Evolutionary conservation across 2,329 filamentous ascomycete species (phyloP), one percentile per base, ranked within the genome.

Genomic region (Fusarium anthophilum): DNA sequence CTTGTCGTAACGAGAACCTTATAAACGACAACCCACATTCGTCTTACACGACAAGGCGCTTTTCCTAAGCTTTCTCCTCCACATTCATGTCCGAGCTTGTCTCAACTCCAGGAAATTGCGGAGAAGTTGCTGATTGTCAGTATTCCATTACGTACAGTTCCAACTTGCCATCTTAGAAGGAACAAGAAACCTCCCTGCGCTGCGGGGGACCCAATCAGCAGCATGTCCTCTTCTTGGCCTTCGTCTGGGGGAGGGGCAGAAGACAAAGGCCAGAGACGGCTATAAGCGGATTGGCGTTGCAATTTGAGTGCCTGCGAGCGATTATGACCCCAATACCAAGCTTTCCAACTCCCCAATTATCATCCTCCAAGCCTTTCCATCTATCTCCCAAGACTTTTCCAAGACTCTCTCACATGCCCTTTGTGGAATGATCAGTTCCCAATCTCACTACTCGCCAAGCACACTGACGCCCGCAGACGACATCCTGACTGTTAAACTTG

Each of bases 171-270:
- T 54, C 41, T 56, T 15, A 41, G 56, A 55, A 67, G 70, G 55
- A 64, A 67, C 35, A 63, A 67, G 53, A 67, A 57, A 51, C 60
- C 32, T 75, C 37, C 39, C 44, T 55, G 28, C 20, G 50, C 32
- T 76, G 69, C 41, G 74, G 74, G 69, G 68, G 54, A 66, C 44
- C 60, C 50, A 70, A 66, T 66, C 51, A 65, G 43, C 67, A 69
- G 20, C 64, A 37, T 58, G 35, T 56, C 35, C 30, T 24, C 28
- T 50, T 62, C 71, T 76, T 76, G 67, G 67, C 67, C 61, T 55
- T 69, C 2, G 61, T 76, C 73, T 65, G 74, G 74, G 74, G 74
- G 65, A 76, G 73, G 73, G 59, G 60, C 61, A 50, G 43, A 53
- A 13, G 24, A 24, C 24, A 32, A 53, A 68, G 69, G 69, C 32